Evolutionary conservation across 225 moss, liverwort and hornwort genomes (phyloP).

Genomic region (Rhytidiadelphus loreus): DNA sequence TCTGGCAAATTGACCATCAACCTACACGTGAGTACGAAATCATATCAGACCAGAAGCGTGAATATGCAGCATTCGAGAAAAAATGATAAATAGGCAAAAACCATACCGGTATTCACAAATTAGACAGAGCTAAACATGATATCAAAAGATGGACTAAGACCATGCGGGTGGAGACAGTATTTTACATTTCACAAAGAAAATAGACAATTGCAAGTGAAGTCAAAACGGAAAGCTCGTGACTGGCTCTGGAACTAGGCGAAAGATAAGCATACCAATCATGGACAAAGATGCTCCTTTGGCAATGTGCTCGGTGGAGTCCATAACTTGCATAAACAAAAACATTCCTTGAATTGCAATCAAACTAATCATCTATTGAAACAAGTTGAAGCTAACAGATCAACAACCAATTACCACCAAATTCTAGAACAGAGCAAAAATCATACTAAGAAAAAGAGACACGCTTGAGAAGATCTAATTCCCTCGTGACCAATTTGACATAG

Average conservation of each 20-base stretch:
- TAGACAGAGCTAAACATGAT: neutral
- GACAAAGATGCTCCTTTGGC: too few species aligned
- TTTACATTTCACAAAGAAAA: neutral
- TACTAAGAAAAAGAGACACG: too few species aligned
- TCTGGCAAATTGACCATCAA: slow-evolving; percentile 93
- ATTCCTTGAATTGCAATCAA: neutral
- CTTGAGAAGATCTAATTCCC: too few species aligned
- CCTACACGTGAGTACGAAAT: slow-evolving; percentile 20
- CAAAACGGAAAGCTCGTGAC: neutral
- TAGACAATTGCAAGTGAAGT: neutral
- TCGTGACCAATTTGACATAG: too few species aligned
- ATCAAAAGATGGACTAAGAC: neutral
- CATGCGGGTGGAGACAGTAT: neutral
- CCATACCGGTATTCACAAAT: neutral
- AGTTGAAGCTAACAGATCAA: neutral
- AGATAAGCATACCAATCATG: too few species aligned
- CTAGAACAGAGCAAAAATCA: too few species aligned
- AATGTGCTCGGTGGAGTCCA: too few species aligned
- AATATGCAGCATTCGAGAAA: neutral
- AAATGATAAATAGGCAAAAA: neutral
- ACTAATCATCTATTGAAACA: neutral
- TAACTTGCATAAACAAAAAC: neutral
- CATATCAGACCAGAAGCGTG: neutral
- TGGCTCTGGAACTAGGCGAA: neutral
- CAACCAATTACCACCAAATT: too few species aligned